A percentile compares a stretch with the other conserved stretches of the same genome.
Conservation (phyloP, 371 early-diverging fungal species). For the Coemansia sp. region DNA sequence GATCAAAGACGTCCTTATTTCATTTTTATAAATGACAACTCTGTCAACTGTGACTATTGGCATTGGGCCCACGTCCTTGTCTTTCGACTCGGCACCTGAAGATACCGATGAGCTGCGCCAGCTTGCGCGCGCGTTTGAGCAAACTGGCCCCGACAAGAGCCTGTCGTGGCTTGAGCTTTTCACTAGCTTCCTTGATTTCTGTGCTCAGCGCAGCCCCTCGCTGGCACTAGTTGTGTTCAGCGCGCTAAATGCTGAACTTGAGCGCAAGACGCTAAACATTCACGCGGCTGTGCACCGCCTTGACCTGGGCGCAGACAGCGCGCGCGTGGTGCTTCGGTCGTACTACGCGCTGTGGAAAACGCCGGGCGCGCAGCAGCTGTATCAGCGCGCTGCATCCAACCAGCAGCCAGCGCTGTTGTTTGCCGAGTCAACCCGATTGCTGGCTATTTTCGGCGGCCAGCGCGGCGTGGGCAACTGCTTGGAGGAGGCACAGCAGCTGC, state of each 20-base stretch:
- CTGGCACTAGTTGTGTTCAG: slow-evolving; percentile 6
- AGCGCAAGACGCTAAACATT: slow-evolving; percentile 1
- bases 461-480: slow-evolving; percentile 86
- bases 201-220: background rate
- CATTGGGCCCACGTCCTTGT: background rate
- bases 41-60: background rate
- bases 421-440: slow-evolving; percentile 43
- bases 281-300: slow-evolving; percentile 4
- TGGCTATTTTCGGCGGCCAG: slow-evolving; percentile 94
- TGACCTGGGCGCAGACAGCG: slow-evolving; percentile 2
- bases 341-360: slow-evolving; percentile 17
- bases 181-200: background rate
- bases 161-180: background rate
- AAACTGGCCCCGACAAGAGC: background rate
- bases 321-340: slow-evolving; percentile 12
- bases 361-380: background rate
- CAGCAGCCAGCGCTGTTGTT: background rate
- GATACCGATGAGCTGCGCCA: background rate
- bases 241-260: background rate
- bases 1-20: too few relatives aligned
- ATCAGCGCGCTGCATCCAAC: background rate
- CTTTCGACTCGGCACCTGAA: background rate
- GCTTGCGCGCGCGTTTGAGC: background rate
- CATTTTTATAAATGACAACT: background rate
- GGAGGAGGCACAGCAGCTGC: slow-evolving; percentile 75